Evolutionary conservation across 2,329 filamentous ascomycete genomes (phyloP).

Genomic region (Fonsecaea pedrosoi): DNA sequence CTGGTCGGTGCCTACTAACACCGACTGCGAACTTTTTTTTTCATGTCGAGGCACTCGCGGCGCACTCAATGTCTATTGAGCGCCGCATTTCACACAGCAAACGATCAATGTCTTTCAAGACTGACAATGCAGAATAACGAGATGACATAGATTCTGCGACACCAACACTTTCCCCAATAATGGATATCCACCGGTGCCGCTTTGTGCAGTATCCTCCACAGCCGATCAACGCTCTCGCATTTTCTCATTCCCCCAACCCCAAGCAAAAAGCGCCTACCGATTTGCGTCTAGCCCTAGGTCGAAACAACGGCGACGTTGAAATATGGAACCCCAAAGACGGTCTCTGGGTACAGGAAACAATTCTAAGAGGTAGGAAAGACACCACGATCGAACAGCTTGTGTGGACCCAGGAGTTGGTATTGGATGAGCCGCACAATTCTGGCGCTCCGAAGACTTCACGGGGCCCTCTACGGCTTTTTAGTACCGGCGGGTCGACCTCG

Average conservation of each 20-base stretch:
- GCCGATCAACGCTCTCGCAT: conserved; percentile 92
- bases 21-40: conserved; percentile 15
- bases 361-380: conserved; percentile 81
- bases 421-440: conserved; percentile 63
- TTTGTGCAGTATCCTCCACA: conserved; percentile 93
- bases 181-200: conserved; percentile 97
- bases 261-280: conserved; percentile 60
- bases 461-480: conserved; percentile 86
- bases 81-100: neutral
- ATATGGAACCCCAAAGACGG: conserved; percentile 86
- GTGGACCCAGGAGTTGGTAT: conserved; percentile 87
- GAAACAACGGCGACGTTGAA: conserved; percentile 94
- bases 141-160: neutral
- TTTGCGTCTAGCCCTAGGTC: conserved; percentile 83
- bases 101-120: neutral
- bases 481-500: conserved; percentile 89
- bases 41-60: neutral
- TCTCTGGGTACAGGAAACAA: conserved; percentile 90
- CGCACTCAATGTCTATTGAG: neutral
- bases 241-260: conserved; percentile 74
- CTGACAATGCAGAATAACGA: neutral
- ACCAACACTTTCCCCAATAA: conserved; percentile 46
- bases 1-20: conserved; percentile 13
- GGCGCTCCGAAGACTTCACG: conserved; percentile 64
- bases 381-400: conserved; percentile 87